These are phyloP conservation scores for Geranium brycei DNA, from an alignment of 345 rosid species.

Conservation along the genomic window DNA sequence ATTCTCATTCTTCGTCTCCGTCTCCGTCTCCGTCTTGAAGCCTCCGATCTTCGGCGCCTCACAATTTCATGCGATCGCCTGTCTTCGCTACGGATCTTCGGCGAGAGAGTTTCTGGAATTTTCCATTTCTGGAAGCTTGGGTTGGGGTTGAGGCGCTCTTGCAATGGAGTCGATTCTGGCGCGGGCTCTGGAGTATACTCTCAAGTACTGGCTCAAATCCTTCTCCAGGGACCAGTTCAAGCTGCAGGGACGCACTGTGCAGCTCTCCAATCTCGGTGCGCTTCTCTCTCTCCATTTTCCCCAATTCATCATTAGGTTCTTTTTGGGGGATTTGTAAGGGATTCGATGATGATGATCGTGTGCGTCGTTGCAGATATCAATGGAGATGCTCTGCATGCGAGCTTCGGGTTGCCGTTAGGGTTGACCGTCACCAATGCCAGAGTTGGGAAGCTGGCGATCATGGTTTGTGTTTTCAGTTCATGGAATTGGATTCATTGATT, in stretches of 20 bases:
- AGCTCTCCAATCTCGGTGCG: slow-evolving; percentile 78
- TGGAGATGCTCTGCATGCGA: slow-evolving; percentile 95
- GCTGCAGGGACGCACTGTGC: slow-evolving; percentile 83
- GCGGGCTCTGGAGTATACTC: slow-evolving; percentile 94
- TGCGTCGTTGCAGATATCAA: slow-evolving; percentile 47
- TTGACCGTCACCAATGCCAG: slow-evolving; percentile 70
- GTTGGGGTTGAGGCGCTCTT: background rate
- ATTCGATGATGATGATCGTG: background rate
- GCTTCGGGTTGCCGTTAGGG: slow-evolving; percentile 94
- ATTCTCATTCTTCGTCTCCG: background rate
- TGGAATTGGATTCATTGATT: background rate
- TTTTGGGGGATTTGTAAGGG: background rate
- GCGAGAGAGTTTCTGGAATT: no score
- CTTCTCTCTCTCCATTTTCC: background rate
- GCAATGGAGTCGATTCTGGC: slow-evolving; percentile 92
- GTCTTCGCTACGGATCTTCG: background rate
- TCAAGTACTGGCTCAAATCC: slow-evolving; percentile 99
- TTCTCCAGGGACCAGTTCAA: slow-evolving; percentile 94
- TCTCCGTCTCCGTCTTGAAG: background rate
- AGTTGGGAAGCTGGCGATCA: slow-evolving; percentile 76
- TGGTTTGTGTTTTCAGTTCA: slow-evolving; percentile 29
- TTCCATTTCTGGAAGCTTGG: background rate
- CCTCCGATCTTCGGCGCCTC: background rate
- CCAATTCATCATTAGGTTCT: background rate
- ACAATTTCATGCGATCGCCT: background rate